Base-by-base conservation (phyloP, 345 rosid genomes). In the Fremontodendron californicum region DNA sequence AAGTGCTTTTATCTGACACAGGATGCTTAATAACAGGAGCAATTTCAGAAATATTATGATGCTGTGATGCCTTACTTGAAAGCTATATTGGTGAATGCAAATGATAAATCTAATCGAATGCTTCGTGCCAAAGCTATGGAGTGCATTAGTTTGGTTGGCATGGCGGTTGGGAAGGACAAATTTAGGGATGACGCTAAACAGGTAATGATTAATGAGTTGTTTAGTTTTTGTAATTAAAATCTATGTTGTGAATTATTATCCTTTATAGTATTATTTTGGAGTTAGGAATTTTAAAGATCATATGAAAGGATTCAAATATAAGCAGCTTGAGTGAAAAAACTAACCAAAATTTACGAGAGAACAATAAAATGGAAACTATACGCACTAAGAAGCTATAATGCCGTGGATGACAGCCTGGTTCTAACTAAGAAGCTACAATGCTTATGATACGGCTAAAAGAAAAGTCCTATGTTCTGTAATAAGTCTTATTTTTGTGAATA, bases 91-190 rank as follows among this genome's bases (percentile, higher is more conserved):
- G 83, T 88, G 48, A 88, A 88, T 70, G 89, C 89, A 77, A 86
- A 80, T 51, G 89, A 86, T 76, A 88, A 88, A 80, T 84, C 92
- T 55, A 89, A 89, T 70, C 86, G 93, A 27, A 89, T 91, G 93
- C 90, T 91, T 70, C 94, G 91, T 71, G 94, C 93, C 67, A 91
- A 88, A 78, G 84, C 93, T 49, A 91, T 91, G 93, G 95, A 89
- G 76, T 91, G 95, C 86, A 88, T 91, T 65, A 91, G 93, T 87
- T 80, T 89, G 80, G 91, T 91, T 54, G 93, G 91, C 55, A 89
- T 91, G 95, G 95, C 93, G 67, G 95, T 91, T 78, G 95, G 95
- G 72, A 91, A 89, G 79, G 88, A 88, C 40, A 89, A 89, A 78
- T 91, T 91, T 68, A 88, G 86, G 83, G 86, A 83, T 57, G 95